Evolutionary conservation across 2,329 filamentous ascomycete genomes (phyloP), one percentile per base, ranked within the genome.

Genomic region (Botryosphaeria agaves): DNA sequence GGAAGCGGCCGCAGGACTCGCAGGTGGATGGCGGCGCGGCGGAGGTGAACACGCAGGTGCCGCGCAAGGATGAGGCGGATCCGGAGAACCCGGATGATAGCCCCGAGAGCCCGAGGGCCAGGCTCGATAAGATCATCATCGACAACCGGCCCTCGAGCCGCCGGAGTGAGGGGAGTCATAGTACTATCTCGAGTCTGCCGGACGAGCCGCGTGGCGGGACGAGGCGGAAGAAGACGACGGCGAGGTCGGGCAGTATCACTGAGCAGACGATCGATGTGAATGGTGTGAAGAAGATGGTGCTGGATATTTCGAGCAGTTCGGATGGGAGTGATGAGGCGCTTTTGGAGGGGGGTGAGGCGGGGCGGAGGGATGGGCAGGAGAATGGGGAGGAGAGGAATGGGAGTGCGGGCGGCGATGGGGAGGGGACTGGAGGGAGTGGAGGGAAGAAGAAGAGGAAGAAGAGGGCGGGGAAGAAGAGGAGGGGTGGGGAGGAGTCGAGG

Each of bases 221-320:
- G 9, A 14, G 14, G 12, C 18, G 15, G 28, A 18, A 14, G 15
- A 18, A 20, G n/a, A 29, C 17, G 17, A 12, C n/a, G 4, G 72
- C 74, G 5, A 64, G 77, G 33, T 81, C 74, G 40, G 79, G 80
- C 17, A 81, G 75, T 47, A 82, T 85, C 41, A 83, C 78, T 0
- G 78, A 85, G 51, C 80, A 78, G 36, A 60, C 80, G n/a, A 59
- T 84, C 33, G 76, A 85, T 44, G 62, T 75, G 2, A 72, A 75
- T 32, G 80, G 80, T 2, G 66, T 84, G 31, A 70, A 72, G 38
- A 87, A 87, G 53, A 69, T 83, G 26, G 69, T 87, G 1, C 59
- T 87, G 16, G 75, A 82, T 45, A 73, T 73, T 3, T 76, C 64
- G 16, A 72, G 66, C 40, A 66, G 63, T 12, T 64, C 57, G 38